Base-by-base conservation (phyloP, 2,329 filamentous ascomycete species). In the Cladorrhinum sp. region DNA sequence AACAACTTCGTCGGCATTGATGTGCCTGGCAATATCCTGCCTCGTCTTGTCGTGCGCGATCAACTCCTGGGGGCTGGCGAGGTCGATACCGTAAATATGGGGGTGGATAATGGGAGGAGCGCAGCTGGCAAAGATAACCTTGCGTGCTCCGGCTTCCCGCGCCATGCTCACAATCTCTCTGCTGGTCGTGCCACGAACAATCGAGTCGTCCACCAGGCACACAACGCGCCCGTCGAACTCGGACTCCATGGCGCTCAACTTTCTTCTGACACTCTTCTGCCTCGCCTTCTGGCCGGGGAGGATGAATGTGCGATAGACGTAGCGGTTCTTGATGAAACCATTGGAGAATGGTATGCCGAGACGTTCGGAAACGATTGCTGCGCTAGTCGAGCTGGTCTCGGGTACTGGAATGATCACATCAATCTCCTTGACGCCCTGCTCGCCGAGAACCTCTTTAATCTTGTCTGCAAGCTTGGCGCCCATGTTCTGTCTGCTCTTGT, bases 321-420 rank as follows among this genome's bases (percentile, higher is more conserved):
- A 96, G 57, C 91, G 84, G 75, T 96, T 96, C 81, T 95, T 96
- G 65, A 96, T 87, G 69, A 96, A 94, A 2, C 87, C 92, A 71
- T 91, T 89, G 61, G 84, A 88, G 70, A 90, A 92, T 1, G 90
- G 89, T 73, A 91, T 92, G 67, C 86, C 83, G 18, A 96, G 81
- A 46, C 85, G 81, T 69, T 87, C 84, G n/a, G 92, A 88, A 24
- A 96, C 83, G 53, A 84, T 86, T 8, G 90, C 85, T 2, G 92
- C 92, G 1, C 91, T 89, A 0, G 90, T 93, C 64, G 92, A 92
- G 49, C 87, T 89, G 0, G 92, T 96, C 69, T 79, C 76, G 4
- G 78, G 78, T 14, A 96, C 90, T 0, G 92, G 91, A 69, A 96
- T 92, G 46, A 96, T 88, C 50, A 86, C 86, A 67, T 96, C 92